Percentiles rank a stretch among this genome's conserved stretches.
Conservation (phyloP, 2,329 filamentous ascomycete species). For the Aspergillus costaricaensis region DNA sequence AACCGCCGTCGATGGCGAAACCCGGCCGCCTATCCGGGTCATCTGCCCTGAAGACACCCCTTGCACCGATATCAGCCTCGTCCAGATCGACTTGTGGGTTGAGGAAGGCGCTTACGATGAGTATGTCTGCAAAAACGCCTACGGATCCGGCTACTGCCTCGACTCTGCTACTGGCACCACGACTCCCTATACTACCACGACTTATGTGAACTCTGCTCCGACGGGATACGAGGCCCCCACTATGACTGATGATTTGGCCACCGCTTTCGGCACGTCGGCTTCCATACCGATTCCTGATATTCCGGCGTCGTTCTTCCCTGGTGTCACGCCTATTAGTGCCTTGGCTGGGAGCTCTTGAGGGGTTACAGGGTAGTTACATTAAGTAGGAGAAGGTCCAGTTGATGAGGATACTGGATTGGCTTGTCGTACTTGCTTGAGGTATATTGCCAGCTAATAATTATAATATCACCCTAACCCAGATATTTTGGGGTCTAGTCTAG, state of each 20-base stretch:
- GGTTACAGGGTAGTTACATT: fast-evolving
- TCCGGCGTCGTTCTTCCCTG: conserved; percentile 33
- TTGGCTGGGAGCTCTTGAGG: conserved; percentile 12
- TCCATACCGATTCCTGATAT: conserved; percentile 27
- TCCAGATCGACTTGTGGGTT: conserved; percentile 53
- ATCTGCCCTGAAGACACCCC: conserved; percentile 54
- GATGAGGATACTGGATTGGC: too few species aligned
- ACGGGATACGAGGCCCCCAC: conserved; percentile 31
- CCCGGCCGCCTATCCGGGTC: conserved; percentile 56
- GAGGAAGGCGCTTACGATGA: conserved; percentile 28
- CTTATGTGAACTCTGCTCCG: conserved; percentile 27
- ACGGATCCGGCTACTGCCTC: conserved; percentile 52
- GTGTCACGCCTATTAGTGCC: conserved; percentile 32
- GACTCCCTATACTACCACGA: conserved; percentile 25
- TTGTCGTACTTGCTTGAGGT: too few species aligned
- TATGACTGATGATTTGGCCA: conserved; percentile 29
- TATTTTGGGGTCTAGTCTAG: too few species aligned
- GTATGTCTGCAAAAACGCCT: conserved; percentile 54
- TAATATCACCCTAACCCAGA: too few species aligned
- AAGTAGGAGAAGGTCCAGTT: too few species aligned
- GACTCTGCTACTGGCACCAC: conserved; percentile 25
- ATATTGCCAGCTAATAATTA: too few species aligned
- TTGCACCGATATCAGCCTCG: conserved; percentile 55
- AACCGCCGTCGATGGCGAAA: conserved; percentile 50
- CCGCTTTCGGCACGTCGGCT: conserved; percentile 28